Evolutionary conservation across 371 early-diverging fungal genomes (phyloP).

Genomic region (Lichtheimia hyalospora): DNA sequence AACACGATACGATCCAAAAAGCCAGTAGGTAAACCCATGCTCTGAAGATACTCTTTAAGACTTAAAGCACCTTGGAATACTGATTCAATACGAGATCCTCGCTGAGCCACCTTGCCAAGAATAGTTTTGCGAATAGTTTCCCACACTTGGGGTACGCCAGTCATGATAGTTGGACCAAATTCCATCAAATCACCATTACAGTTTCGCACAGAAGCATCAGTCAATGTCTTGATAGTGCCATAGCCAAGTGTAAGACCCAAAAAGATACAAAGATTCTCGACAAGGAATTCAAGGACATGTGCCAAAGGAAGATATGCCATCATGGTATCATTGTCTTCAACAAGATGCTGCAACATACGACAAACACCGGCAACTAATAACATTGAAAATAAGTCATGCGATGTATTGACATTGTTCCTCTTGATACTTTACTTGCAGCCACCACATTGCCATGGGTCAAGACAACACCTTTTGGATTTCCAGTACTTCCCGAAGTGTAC

Average conservation of each 20-base stretch:
- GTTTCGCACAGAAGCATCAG: conserved; percentile 82
- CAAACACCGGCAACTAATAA: conserved; percentile 62
- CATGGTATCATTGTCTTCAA: conserved; percentile 57
- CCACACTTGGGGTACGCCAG: conserved; percentile 87
- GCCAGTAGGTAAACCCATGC: conserved; percentile 52
- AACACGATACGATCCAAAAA: conserved; percentile 73
- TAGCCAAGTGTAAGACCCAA: conserved; percentile 79
- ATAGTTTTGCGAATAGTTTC: conserved; percentile 79
- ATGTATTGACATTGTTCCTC: no score
- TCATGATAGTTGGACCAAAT: conserved; percentile 81
- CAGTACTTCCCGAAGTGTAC: conserved; percentile 85
- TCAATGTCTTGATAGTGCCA: conserved; percentile 77
- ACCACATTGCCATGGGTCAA: conserved; percentile 76
- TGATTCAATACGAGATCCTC: conserved; percentile 18
- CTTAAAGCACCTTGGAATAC: conserved; percentile 59
- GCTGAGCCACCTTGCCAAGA: conserved; percentile 46
- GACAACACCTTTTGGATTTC: conserved; percentile 74
- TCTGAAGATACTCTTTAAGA: conserved; percentile 55
- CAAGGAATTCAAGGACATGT: conserved; percentile 83
- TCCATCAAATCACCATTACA: conserved; percentile 79
- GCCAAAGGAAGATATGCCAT: conserved; percentile 95
- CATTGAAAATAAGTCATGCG: conserved; percentile 23
- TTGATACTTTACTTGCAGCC: conserved; percentile 63
- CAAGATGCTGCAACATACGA: conserved; percentile 37
- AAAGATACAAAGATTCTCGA: conserved; percentile 66